A percentile compares a stretch with the other conserved stretches of the same genome.
Conservation (phyloP, 768 basidiomycete species). For the Boletus reticulatus region DNA sequence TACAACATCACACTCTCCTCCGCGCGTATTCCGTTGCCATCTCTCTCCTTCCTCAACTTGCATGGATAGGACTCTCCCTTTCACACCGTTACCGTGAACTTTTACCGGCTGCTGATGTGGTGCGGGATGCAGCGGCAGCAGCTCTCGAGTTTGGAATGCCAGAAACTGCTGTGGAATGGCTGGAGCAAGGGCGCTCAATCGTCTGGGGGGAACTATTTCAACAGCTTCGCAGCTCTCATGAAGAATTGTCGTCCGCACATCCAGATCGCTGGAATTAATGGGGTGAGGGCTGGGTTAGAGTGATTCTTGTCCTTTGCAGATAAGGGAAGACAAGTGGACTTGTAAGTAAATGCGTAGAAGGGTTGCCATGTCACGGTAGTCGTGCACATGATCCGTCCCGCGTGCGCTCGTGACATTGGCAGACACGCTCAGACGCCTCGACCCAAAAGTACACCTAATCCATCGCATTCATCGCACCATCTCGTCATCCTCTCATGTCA, state of each 20-base stretch:
- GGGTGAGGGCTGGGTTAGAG: constrained; percentile 12
- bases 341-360: too few relatives aligned
- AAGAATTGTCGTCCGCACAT: neutral
- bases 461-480: too few relatives aligned
- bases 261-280: constrained; percentile 32
- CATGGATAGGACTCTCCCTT: constrained; percentile 1
- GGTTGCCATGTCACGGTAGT: too few relatives aligned
- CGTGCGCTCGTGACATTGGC: too few relatives aligned
- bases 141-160: neutral
- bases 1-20: constrained; percentile 11
- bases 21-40: constrained; percentile 20
- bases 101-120: neutral
- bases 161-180: constrained; percentile 13
- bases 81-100: constrained; percentile 1
- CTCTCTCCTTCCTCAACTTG: constrained; percentile 20
- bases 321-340: too few relatives aligned
- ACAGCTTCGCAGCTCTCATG: constrained; percentile 6
- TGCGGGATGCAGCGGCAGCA: constrained; percentile 5
- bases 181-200: constrained; percentile 17
- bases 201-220: constrained; percentile 13
- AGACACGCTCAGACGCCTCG: too few relatives aligned
- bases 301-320: constrained; percentile 22
- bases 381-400: too few relatives aligned
- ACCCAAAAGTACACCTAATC: too few relatives aligned
- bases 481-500: too few relatives aligned